Evolutionary conservation across 345 rosid species (phyloP), one percentile per base, ranked within the genome.

Genomic region (Acer yangbiense): DNA sequence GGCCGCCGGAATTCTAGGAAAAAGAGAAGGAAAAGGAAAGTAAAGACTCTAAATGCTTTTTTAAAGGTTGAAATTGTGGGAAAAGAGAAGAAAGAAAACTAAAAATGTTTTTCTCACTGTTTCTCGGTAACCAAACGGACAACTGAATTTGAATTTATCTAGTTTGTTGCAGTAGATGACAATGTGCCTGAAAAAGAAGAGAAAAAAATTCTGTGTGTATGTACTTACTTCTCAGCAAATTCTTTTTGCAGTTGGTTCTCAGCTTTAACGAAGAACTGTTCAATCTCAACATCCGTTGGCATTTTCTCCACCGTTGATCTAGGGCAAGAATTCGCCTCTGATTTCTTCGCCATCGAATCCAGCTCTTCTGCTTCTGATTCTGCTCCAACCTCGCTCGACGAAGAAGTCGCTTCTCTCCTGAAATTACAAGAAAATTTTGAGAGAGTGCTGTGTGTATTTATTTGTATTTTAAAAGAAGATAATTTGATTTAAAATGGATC

Each of bases 231-330:
- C 60, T 89, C 85, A 16, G 78, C 66, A 67, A 86, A 85, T 55
- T 67, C 80, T 76, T 88, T 80, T 62, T 82, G 88, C 41, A 83
- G 71, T 1, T 77, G 70, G 68, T 87, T 87, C 85, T 92, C 96
- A 2, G 92, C 90, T 39, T 77, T 83, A 0, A 76, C 64, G 60
- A 94, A 94, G 85, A 94, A 94, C 9, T 88, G 89, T n/a, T 94
- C 91, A 23, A 94, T 80, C 79, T 94, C 94, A 0, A 75, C 50
- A 54, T 81, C 85, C 41, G 89, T 80, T 6, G 92, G 87, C 86
- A 75, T 82, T 73, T 84, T 88, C 79, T 76, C 80, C 81, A 7
- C 84, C 73, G 79, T 64, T 81, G 78, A 71, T 75, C 79, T 83
- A 71, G 77, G 79, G 80, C 76, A 79, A 74, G 88, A 82, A 79